Evolutionary conservation across 2,329 filamentous ascomycete species (phyloP), one percentile per base, ranked within the genome.

Genomic region (Colletotrichum eleusines): DNA sequence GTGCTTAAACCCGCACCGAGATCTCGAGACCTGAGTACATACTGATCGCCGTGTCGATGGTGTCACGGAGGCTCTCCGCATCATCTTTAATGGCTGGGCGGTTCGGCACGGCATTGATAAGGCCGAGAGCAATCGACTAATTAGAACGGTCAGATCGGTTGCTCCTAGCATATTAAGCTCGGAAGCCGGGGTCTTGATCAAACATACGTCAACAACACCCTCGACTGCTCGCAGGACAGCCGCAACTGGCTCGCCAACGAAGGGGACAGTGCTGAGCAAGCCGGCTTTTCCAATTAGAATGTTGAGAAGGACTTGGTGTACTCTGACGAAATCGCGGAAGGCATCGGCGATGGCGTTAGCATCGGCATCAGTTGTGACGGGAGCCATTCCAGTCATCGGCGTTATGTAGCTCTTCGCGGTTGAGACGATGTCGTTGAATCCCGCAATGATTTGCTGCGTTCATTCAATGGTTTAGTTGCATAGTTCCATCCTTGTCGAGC

Each of bases 241-340:
- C 11, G 75, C 75, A 6, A 81, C 67, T 0, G 79, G 77, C 6
- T 20, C 14, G 3, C 78, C 79, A 31, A 81, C 67, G 35, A 80
- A 33, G 2, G 77, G 78, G 5, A 80, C 62, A 0, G 66, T 66
- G 0, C 14, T 63, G 55, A 80, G 72, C 6, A 81, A 55, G 2
- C 77, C 77, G 23, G 78, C 73, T 72, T 81, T 81, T 59, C 77
- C 77, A 64, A 80, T 81, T 5, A 81, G 69, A 38, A 79, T 79
- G 38, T 79, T 78, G 18, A 81, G 74, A 11, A 80, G 73, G 1
- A n/a, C 58, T 70, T 80, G 77, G 42, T 81, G 78, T 9, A 78
- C 74, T 7, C 58, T 12, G 26, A 77, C 76, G 26, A 81, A 80
- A 66, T 77, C 55, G 50, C 74, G 74, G 72, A 79, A 79, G 6